A percentile compares a stretch with the other conserved stretches of the same genome.
phyloP scores from a whole-genome alignment of 1,284 basidiomycete species.

The Stereum hirsutum region DNA sequence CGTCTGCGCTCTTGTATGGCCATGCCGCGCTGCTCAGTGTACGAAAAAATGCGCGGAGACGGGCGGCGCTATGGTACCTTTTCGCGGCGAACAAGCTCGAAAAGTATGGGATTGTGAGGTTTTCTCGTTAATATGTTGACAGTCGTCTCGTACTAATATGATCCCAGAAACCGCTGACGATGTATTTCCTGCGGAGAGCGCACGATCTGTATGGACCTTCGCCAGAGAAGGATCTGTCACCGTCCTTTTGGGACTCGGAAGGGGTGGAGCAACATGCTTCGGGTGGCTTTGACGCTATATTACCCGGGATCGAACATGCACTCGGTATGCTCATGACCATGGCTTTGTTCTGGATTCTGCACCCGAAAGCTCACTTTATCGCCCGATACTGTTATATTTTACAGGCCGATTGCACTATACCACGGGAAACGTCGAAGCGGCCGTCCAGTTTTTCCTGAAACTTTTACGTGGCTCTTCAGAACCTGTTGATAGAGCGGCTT shows the following conservation, averaged over 20 bases:
- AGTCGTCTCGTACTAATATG: slow-evolving; percentile 1
- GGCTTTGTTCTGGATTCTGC: too few species aligned
- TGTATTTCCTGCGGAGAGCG: slow-evolving; percentile 66
- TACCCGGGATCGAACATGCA: slow-evolving; percentile 69
- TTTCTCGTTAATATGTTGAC: slow-evolving; percentile 18
- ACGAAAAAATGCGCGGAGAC: slow-evolving; percentile 42
- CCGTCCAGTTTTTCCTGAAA: slow-evolving; percentile 60
- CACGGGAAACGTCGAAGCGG: slow-evolving; percentile 60
- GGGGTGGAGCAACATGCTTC: slow-evolving; percentile 29
- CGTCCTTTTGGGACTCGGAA: slow-evolving; percentile 71
- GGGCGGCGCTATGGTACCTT: slow-evolving; percentile 70
- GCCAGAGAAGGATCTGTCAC: slow-evolving; percentile 52
- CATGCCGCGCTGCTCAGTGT: slow-evolving; percentile 66
- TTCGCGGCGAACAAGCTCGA: slow-evolving; percentile 66
- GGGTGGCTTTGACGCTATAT: slow-evolving; percentile 48
- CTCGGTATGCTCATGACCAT: slow-evolving; percentile 60
- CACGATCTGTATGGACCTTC: slow-evolving; percentile 46
- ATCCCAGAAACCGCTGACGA: slow-evolving; percentile 68
- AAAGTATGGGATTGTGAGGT: slow-evolving; percentile 66
- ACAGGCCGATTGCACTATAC: slow-evolving; percentile 74
- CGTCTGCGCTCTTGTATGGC: slow-evolving; percentile 64
- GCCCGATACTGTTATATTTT: too few species aligned
- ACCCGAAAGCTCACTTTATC: not conserved
- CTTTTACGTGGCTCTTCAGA: slow-evolving; percentile 34
- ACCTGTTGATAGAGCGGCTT: slow-evolving; percentile 8